Evolutionary conservation across 2,329 filamentous ascomycete species (phyloP), one percentile per base, ranked within the genome.

Genomic region (Orbilia oligospora): DNA sequence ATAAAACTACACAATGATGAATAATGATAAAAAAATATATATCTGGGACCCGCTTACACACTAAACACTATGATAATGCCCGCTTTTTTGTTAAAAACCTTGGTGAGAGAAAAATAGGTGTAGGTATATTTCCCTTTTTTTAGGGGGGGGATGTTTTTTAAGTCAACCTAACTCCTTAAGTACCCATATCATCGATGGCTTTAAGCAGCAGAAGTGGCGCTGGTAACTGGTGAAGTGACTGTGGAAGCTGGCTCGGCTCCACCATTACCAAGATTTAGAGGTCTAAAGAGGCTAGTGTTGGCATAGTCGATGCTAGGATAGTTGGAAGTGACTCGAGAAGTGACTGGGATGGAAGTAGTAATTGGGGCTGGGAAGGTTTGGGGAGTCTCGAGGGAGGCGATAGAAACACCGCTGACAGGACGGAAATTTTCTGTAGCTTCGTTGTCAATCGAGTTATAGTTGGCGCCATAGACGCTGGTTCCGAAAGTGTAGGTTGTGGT

Each of bases 41-140:
- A 22, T 58, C 53, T 41, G 53, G 53, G 53, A 58, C 33, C 56
- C 56, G 56, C 56, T 69, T 77, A 70, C 72, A 73, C 70, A 73
- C 70, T 73, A 73, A 77, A 77, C 73, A 71, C 73, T 77, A 77
- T 68, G 56, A 61, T 44, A 44, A 67, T 65, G 64, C 71, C 51
- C 61, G 61, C 63, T 73, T 73, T 73, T 72, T 65, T 30, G n/a
- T n/a, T n/a, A n/a, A 41, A 16, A 61, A 22, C 56, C 53, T 66
- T 24, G 18, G 36, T 44, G 18, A 38, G 56, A 61, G 56, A 61
- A 61, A 58, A 44, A 61, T 61, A 58, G n/a, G 56, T 61, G 56
- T 61, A 58, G 53, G n/a, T 58, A 41, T 58, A 44, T 61, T 61
- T 44, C 56, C 56, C 33, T 44, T 22, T 36, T 33, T 41, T 49